Percentiles rank a stretch among this genome's conserved stretches.
Conservation (phyloP, 1,284 basidiomycete genomes). For the Schizophyllum commune region DNA sequence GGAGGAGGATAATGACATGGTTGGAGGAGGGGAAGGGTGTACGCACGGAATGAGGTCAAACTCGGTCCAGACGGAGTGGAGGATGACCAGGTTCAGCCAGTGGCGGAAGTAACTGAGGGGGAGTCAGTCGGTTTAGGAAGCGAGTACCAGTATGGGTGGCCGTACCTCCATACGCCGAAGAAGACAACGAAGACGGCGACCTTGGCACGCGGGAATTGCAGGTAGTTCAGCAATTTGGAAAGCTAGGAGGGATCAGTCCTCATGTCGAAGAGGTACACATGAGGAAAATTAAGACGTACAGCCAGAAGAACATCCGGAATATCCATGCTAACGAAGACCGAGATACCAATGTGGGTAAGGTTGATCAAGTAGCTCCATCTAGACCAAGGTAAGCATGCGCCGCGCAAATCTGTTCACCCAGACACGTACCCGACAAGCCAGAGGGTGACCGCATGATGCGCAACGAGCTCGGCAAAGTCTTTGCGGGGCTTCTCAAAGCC, state of each 20-base stretch:
- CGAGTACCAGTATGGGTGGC: no score
- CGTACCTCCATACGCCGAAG: conserved; percentile 79
- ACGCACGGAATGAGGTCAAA: conserved; percentile 77
- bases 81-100: conserved; percentile 83
- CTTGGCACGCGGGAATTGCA: conserved; percentile 62
- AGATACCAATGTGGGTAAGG: conserved; percentile 84
- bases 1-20: not conserved
- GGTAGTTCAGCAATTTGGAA: conserved; percentile 84
- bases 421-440: conserved; percentile 87
- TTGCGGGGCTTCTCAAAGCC: conserved; percentile 91
- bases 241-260: conserved; percentile 35
- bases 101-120: conserved; percentile 97
- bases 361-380: conserved; percentile 88
- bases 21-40: not conserved
- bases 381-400: conserved; percentile 5
- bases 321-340: conserved; percentile 96
- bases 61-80: conserved; percentile 83
- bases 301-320: conserved; percentile 87
- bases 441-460: conserved; percentile 87
- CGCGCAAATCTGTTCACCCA: not conserved
- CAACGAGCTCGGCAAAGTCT: conserved; percentile 83
- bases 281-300: conserved; percentile 36
- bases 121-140: conserved; percentile 1
- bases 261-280: not conserved
- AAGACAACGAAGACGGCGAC: conserved; percentile 63